phyloP scores from a whole-genome alignment of 257 asterid species.

The Solanum etuberosum region DNA sequence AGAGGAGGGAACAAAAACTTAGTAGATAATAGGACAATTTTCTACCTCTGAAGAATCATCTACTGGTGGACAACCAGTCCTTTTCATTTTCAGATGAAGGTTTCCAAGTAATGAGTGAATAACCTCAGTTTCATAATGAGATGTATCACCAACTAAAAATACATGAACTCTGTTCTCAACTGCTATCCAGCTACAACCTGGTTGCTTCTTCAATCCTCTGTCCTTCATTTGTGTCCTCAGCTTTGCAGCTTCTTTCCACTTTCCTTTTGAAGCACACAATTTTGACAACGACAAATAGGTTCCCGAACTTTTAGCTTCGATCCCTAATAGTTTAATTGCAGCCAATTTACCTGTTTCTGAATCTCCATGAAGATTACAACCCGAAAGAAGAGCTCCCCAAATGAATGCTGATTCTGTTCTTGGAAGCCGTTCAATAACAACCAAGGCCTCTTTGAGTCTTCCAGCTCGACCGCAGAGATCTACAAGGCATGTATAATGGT shows the following conservation, averaged over 20 bases:
- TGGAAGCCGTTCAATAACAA: slow-evolving; percentile 23
- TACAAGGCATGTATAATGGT: slow-evolving; percentile 45
- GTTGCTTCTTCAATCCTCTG: slow-evolving; percentile 50
- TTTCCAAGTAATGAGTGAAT: slow-evolving; percentile 13
- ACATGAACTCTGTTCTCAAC: slow-evolving; percentile 39
- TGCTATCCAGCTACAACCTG: slow-evolving; percentile 68
- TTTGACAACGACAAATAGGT: slow-evolving; percentile 23
- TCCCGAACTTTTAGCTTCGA: slow-evolving; percentile 16
- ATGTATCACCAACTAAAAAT: slow-evolving; percentile 35
- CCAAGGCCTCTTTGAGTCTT: slow-evolving; percentile 37
- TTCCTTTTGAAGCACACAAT: slow-evolving; percentile 18
- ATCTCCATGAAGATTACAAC: slow-evolving; percentile 44
- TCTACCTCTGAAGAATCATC: not conserved
- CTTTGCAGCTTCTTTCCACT: slow-evolving; percentile 35
- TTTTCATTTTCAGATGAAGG: slow-evolving; percentile 45
- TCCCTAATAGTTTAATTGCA: slow-evolving; percentile 22
- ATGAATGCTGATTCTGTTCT: slow-evolving; percentile 14
- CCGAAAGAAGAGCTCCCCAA: slow-evolving; percentile 51
- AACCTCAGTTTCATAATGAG: slow-evolving; percentile 13
- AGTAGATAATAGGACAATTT: not conserved
- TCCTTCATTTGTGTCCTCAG: slow-evolving; percentile 46
- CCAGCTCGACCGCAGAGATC: slow-evolving; percentile 56
- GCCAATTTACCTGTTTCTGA: slow-evolving; percentile 30
- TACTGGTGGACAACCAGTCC: not conserved
- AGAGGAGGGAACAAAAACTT: not conserved